These are phyloP conservation scores for Dactylellina leptospora DNA, from an alignment of 2,329 filamentous ascomycete species.

Conservation along the genomic window DNA sequence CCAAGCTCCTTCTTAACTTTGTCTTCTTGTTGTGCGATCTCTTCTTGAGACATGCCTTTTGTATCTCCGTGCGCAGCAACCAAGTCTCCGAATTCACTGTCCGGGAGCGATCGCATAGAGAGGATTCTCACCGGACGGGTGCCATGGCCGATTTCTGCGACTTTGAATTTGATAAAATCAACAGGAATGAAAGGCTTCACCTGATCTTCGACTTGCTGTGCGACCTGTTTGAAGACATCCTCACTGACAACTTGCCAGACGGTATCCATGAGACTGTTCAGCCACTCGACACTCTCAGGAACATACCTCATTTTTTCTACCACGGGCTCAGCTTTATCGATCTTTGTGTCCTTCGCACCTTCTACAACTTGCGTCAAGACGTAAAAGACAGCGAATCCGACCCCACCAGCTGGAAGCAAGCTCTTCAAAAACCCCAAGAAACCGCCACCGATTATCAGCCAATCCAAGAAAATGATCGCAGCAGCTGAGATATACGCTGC, in stretches of 20 bases:
- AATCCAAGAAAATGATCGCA: conserved; percentile 40
- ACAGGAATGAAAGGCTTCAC: conserved; percentile 91
- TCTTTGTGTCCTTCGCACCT: conserved; percentile 9
- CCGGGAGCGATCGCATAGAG: conserved; percentile 55
- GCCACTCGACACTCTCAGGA: conserved; percentile 69
- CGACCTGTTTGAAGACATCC: conserved; percentile 87
- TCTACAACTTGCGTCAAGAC: conserved; percentile 36
- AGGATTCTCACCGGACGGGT: conserved; percentile 88
- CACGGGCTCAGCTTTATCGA: conserved; percentile 26
- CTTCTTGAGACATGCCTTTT: conserved; percentile 50
- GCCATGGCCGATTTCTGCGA: conserved; percentile 93
- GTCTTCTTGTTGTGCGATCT: conserved; percentile 63
- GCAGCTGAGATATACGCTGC: conserved; percentile 43
- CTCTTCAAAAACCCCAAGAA: conserved; percentile 38
- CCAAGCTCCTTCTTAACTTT: conserved; percentile 71
- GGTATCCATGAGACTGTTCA: conserved; percentile 85
- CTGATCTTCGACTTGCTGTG: conserved; percentile 90
- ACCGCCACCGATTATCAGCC: conserved; percentile 41
- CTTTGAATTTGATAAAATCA: conserved; percentile 69
- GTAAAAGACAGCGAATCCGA: conserved; percentile 41
- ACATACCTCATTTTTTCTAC: conserved; percentile 50
- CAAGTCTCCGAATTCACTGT: conserved; percentile 46
- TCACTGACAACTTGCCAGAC: conserved; percentile 93
- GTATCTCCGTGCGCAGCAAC: conserved; percentile 47
- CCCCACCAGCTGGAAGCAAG: conserved; percentile 37